phyloP scores from a whole-genome alignment of 805 yeast genomes.

The Metschnikowia sp. region DNA sequence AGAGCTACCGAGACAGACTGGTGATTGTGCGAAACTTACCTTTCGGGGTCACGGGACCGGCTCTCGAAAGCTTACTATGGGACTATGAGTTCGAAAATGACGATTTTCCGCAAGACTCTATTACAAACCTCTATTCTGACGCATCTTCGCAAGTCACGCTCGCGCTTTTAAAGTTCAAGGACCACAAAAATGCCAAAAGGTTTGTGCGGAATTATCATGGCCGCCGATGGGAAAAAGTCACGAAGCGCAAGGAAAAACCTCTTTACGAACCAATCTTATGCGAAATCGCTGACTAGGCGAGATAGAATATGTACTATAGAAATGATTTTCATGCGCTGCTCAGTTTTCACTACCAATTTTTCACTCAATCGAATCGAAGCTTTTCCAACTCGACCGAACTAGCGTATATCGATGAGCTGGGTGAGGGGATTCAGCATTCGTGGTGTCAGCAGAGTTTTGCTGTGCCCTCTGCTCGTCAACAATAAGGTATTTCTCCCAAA shows the following conservation, averaged over 20 bases:
- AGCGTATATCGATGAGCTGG: conserved; percentile 1
- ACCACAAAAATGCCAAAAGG: conserved; percentile 43
- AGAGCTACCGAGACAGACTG: conserved; percentile 20
- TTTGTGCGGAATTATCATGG: conserved; percentile 57
- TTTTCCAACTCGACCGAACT: conserved; percentile 9
- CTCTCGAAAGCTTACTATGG: conserved; percentile 44
- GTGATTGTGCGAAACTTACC: conserved; percentile 49
- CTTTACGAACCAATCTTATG: conserved; percentile 37
- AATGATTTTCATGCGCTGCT: neutral
- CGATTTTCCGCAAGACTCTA: conserved; percentile 16
- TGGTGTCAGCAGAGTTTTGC: neutral
- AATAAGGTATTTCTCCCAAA: conserved; percentile 85
- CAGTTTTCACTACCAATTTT: neutral
- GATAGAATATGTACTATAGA: neutral
- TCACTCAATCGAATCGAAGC: conserved; percentile 2
- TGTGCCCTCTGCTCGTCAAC: conserved; percentile 34
- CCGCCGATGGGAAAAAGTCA: conserved; percentile 33
- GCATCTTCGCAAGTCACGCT: conserved; percentile 25
- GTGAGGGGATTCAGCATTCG: neutral
- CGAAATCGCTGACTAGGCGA: conserved; percentile 28
- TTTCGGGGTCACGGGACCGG: conserved; percentile 33
- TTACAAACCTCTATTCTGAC: conserved; percentile 25
- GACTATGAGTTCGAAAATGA: conserved; percentile 42
- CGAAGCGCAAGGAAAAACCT: conserved; percentile 23
- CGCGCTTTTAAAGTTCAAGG: conserved; percentile 43